Conservation (phyloP, 1,284 basidiomycete species). For the Irpex sp. region DNA sequence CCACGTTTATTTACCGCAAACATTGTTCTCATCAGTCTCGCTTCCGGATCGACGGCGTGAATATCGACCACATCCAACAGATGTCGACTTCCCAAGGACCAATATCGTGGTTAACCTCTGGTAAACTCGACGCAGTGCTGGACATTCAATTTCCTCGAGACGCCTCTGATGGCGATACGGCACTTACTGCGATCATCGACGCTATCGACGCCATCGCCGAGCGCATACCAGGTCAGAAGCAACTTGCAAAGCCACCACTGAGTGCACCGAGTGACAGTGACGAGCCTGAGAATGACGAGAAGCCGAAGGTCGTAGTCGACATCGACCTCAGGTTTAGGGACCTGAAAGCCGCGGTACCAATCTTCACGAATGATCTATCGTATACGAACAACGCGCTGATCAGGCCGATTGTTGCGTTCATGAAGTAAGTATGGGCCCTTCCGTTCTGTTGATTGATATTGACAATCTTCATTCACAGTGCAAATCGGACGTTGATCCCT, state of each 20-base stretch:
- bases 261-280: slow-evolving; percentile 56
- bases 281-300: slow-evolving; percentile 24
- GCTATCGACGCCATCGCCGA: slow-evolving; percentile 53
- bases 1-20: neutral
- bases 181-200: slow-evolving; percentile 84
- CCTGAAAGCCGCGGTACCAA: slow-evolving; percentile 91
- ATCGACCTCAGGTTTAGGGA: slow-evolving; percentile 95
- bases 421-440: slow-evolving; percentile 64
- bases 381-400: slow-evolving; percentile 95
- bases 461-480: slow-evolving; percentile 38
- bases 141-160: slow-evolving; percentile 96
- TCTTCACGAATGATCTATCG: slow-evolving; percentile 83
- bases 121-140: slow-evolving; percentile 93
- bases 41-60: slow-evolving; percentile 94
- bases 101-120: slow-evolving; percentile 94
- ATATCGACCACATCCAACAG: slow-evolving; percentile 92
- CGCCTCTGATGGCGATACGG: slow-evolving; percentile 58
- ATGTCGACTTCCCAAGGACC: slow-evolving; percentile 82
- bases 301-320: slow-evolving; percentile 72
- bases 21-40: slow-evolving; percentile 57
- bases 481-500: slow-evolving; percentile 87
- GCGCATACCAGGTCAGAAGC: slow-evolving; percentile 84
- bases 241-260: slow-evolving; percentile 83
- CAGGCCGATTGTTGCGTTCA: slow-evolving; percentile 96
- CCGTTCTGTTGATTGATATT: slow-evolving; percentile 1